These are phyloP conservation scores for Pinus albicaulis DNA, from an alignment of 75 land plant genomes.

Conservation along the genomic window DNA sequence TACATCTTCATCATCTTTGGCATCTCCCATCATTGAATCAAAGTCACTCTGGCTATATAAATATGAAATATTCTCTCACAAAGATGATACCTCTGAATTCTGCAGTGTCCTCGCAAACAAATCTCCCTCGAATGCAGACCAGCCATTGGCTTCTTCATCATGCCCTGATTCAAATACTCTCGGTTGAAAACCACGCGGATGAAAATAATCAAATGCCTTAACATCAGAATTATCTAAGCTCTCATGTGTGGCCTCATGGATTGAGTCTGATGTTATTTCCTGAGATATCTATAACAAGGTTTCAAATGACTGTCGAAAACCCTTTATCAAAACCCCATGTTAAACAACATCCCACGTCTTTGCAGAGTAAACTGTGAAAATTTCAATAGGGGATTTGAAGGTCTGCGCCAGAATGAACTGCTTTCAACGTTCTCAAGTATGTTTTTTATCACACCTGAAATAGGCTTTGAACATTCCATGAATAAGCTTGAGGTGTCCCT, in stretches of 20 bases:
- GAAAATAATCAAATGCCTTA: no score
- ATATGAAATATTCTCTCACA: background rate
- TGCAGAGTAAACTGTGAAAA: no score
- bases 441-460: no score
- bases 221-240: no score
- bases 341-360: no score
- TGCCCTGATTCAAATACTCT: background rate
- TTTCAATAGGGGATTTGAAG: no score
- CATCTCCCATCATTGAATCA: constrained; percentile 39
- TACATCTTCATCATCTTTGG: constrained; percentile 25
- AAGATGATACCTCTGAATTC: background rate
- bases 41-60: constrained; percentile 3
- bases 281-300: background rate
- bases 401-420: no score
- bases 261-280: background rate
- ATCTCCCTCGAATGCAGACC: background rate
- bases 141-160: background rate
- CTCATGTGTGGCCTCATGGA: background rate
- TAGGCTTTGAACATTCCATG: no score
- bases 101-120: background rate
- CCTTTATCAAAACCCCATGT: no score
- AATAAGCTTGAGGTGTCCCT: no score
- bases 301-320: no score
- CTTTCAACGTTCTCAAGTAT: no score
- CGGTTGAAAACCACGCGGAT: background rate